These are phyloP conservation scores for Dactylis glomerata DNA, from an alignment of 176 grass and related monocot species.

Conservation along the genomic window DNA sequence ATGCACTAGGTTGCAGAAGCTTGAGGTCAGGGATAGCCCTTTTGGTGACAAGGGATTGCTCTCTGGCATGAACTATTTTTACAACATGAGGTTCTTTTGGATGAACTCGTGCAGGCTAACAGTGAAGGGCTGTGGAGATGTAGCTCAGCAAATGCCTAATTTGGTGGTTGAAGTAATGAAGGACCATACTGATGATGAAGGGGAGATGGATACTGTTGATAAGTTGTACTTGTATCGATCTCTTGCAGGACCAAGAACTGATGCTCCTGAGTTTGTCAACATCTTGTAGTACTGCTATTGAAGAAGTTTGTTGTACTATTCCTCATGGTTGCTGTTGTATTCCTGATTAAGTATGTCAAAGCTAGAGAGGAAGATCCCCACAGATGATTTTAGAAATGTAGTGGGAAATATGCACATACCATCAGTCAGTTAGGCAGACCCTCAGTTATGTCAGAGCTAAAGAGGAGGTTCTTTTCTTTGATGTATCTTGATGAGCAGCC, in stretches of 20 bases:
- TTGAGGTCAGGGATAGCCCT: constrained; percentile 89
- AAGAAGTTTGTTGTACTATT: constrained; percentile 19
- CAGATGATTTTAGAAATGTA: constrained; percentile 29
- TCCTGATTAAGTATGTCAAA: constrained; percentile 25
- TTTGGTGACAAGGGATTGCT: constrained; percentile 66
- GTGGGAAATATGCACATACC: neutral
- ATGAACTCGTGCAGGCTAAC: constrained; percentile 82
- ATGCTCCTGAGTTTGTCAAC: constrained; percentile 70
- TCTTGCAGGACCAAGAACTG: constrained; percentile 57
- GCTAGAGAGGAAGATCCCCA: neutral
- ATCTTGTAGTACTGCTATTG: constrained; percentile 57
- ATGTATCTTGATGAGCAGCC: constrained; percentile 8
- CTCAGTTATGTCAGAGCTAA: neutral
- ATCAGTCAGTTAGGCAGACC: neutral
- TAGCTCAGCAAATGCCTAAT: constrained; percentile 57
- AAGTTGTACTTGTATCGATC: constrained; percentile 86
- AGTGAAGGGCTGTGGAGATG: constrained; percentile 58
- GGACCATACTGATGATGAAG: constrained; percentile 29
- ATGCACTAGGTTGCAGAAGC: constrained; percentile 68
- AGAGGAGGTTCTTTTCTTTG: neutral
- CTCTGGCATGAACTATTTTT: constrained; percentile 62
- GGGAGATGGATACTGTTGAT: constrained; percentile 37
- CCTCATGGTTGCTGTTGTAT: constrained; percentile 9
- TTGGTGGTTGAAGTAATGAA: constrained; percentile 79
- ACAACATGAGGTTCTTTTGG: constrained; percentile 90